Conservation (phyloP, 352 stramenopile species). For the Pythium graminicola region DNA sequence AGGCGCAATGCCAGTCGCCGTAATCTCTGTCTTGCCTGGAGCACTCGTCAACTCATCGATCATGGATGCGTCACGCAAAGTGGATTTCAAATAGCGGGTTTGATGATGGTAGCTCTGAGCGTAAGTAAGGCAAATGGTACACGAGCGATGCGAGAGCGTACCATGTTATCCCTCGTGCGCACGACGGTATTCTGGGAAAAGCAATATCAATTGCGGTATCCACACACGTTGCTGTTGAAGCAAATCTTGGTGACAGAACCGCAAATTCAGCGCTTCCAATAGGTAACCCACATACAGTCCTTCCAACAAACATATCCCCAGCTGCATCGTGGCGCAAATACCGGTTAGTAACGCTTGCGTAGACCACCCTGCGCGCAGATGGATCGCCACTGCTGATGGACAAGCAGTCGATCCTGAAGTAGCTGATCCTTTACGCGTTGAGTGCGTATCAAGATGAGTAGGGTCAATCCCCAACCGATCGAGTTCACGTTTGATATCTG, state of each 20-base stretch:
- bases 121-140: conserved; percentile 3
- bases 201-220: conserved; percentile 5
- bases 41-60: neutral
- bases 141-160: conserved; percentile 1
- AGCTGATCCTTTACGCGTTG: conserved; percentile 22
- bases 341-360: conserved; percentile 21
- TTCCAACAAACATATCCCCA: conserved; percentile 21
- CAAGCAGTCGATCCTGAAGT: conserved; percentile 23
- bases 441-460: conserved; percentile 21
- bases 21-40: neutral
- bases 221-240: neutral
- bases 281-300: conserved; percentile 22
- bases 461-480: conserved; percentile 12
- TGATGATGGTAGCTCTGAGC: neutral
- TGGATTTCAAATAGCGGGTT: conserved; percentile 5
- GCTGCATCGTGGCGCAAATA: conserved; percentile 23
- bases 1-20: conserved; percentile 1
- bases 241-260: conserved; percentile 12
- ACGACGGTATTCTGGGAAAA: conserved; percentile 12
- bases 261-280: conserved; percentile 17
- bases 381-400: conserved; percentile 16
- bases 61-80: neutral
- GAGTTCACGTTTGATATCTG: conserved; percentile 12
- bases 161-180: neutral
- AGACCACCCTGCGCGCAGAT: conserved; percentile 19